A percentile compares a stretch with the other conserved stretches of the same genome.
phyloP scores from a whole-genome alignment of 2,329 filamentous ascomycete species.

The Cladophialophora immunda region DNA sequence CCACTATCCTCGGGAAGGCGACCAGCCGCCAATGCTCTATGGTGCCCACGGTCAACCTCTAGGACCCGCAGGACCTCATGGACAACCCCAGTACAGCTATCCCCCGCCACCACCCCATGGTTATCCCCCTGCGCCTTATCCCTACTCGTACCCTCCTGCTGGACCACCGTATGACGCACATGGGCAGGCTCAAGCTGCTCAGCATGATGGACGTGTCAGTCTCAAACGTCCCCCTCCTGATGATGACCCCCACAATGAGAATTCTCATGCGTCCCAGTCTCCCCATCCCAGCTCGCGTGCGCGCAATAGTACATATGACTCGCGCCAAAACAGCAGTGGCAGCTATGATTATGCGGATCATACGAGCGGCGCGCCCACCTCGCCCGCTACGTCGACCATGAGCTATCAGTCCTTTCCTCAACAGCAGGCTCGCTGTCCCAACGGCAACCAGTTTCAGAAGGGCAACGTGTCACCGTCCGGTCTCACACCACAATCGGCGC shows the following conservation, averaged over 20 bases:
- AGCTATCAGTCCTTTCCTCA: slow-evolving; percentile 53
- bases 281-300: slow-evolving; percentile 49
- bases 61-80: slow-evolving; percentile 46
- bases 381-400: slow-evolving; percentile 53
- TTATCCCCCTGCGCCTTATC: slow-evolving; percentile 41
- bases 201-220: slow-evolving; percentile 59
- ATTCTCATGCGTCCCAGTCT: slow-evolving; percentile 45
- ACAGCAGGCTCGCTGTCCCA: slow-evolving; percentile 52
- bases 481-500: slow-evolving; percentile 52
- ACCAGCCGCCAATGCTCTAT: slow-evolving; percentile 51
- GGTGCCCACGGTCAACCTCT: slow-evolving; percentile 61
- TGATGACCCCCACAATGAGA: slow-evolving; percentile 42
- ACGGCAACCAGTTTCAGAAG: slow-evolving; percentile 38
- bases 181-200: slow-evolving; percentile 47
- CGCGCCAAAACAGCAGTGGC: slow-evolving; percentile 45
- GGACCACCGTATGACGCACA: slow-evolving; percentile 44
- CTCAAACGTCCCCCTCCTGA: slow-evolving; percentile 43
- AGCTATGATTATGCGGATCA: slow-evolving; percentile 56
- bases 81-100: slow-evolving; percentile 48
- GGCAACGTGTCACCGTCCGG: slow-evolving; percentile 39
- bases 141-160: slow-evolving; percentile 34
- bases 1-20: slow-evolving; percentile 36
- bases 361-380: slow-evolving; percentile 57
- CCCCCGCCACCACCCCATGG: slow-evolving; percentile 48
- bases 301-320: slow-evolving; percentile 51